Base-by-base conservation (phyloP, 1,284 basidiomycete species). In the Malassezia yamatoensis region DNA sequence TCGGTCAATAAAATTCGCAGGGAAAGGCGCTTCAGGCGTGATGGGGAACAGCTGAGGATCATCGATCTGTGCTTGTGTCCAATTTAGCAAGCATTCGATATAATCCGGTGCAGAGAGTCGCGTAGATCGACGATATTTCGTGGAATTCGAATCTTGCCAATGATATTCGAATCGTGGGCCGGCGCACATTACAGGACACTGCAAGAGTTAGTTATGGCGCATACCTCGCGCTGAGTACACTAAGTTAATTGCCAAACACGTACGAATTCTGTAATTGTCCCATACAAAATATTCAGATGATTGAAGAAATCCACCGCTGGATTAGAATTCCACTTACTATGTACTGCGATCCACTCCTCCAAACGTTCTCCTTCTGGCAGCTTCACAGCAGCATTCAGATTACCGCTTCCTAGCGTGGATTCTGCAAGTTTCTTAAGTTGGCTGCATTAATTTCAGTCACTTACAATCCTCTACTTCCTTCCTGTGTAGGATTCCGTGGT, bases 131-230 rank as follows among this genome's bases (percentile, higher is more conserved):
- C 67, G 68, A 63, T 68, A 74, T 40, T 64, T 60, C 13, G 50
- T 49, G 43, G 65, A 66, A 46, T 60, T 61, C 49, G 68, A 55
- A 69, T 96, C 94, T 76, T 98, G 93, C 93, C 94, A 99, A 32
- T 96, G 84, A 77, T 96, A 99, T 76, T 99, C 94, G 75, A 67
- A 91, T 85, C 93, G 83, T 64, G 91, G 89, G 10, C 94, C 94
- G 7, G 94, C 93, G 71, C 90, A 94, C 94, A 99, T 99, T 64
- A 96, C 86, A 6, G 90, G 90, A 74, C 94, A 99, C 86, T 93
- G 64, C 6, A 36, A 16, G 39, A 21, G 39, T 41, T 40, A n/a
- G 49, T 15, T 24, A n/a, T 39, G 2, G 18, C 10, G 13, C 32
- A 36, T 37, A 60, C 61, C 54, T 74, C 67, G 40, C 64, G 50